phyloP scores from a whole-genome alignment of 768 basidiomycete genomes.

The Tulasnella sp. region DNA sequence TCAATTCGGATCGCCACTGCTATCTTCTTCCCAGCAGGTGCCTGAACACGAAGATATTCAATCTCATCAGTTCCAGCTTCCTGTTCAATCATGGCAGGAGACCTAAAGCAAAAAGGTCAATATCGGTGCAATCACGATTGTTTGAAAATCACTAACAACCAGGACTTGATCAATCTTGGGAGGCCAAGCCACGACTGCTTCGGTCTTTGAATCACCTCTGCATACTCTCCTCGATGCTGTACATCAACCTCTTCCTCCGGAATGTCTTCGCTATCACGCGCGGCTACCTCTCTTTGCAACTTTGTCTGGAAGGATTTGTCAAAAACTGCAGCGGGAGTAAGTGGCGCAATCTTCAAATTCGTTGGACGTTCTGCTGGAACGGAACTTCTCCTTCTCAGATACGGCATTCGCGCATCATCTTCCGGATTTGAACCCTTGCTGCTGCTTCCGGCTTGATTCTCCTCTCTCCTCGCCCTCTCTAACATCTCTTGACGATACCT shows the following conservation, averaged over 20 bases:
- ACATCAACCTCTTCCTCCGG: conserved; percentile 31
- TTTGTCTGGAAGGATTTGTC: conserved; percentile 71
- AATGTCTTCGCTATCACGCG: conserved; percentile 25
- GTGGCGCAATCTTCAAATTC: conserved; percentile 63
- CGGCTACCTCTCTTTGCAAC: conserved; percentile 27
- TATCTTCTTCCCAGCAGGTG: conserved; percentile 78
- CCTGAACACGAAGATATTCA: conserved; percentile 46
- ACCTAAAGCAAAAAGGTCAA: not conserved
- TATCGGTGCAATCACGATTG: no score
- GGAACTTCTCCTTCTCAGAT: conserved; percentile 23
- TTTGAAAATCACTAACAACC: no score
- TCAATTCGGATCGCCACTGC: conserved; percentile 92
- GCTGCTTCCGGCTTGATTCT: conserved; percentile 20
- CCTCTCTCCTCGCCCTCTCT: conserved; percentile 25
- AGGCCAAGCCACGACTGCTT: conserved; percentile 27
- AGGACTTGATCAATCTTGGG: conserved; percentile 27
- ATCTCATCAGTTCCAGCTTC: conserved; percentile 36
- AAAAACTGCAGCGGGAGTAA: conserved; percentile 70
- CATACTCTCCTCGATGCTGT: conserved; percentile 23
- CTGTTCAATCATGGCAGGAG: no score
- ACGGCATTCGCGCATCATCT: conserved; percentile 29
- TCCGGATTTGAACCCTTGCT: conserved; percentile 21
- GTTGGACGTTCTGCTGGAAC: conserved; percentile 17
- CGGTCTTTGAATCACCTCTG: conserved; percentile 20
- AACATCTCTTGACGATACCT: conserved; percentile 75